Conservation (phyloP, 2,329 filamentous ascomycete genomes). For the Taxawa tesnikishii region DNA sequence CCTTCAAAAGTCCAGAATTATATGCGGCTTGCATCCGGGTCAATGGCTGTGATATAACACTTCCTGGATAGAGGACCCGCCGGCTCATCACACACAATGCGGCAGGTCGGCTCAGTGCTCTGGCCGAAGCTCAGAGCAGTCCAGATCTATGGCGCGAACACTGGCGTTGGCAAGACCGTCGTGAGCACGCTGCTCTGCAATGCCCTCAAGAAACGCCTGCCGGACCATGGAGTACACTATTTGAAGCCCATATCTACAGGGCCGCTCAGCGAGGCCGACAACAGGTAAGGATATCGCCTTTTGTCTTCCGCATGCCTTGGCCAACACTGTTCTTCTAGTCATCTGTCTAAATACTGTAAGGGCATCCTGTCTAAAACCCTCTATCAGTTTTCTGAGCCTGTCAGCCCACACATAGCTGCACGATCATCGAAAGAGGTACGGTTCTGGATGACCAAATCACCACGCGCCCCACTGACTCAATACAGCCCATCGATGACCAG, state of each 20-base stretch:
- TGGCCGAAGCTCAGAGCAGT: conserved; percentile 58
- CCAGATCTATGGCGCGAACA: conserved; percentile 76
- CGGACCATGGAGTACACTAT: conserved; percentile 45
- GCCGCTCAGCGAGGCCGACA: conserved; percentile 55
- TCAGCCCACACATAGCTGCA: conserved; percentile 69
- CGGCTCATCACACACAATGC: no score
- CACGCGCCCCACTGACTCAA: no score
- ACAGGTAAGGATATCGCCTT: conserved; percentile 38
- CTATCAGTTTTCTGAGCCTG: conserved; percentile 59
- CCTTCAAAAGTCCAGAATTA: no score
- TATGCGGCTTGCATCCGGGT: no score
- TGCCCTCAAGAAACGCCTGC: conserved; percentile 38
- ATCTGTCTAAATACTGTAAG: conserved; percentile 48
- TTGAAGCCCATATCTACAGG: conserved; percentile 78
- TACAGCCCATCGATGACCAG: conserved; percentile 6
- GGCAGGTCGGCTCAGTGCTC: conserved; percentile 46
- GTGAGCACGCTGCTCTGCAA: conserved; percentile 61
- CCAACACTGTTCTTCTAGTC: conserved; percentile 33
- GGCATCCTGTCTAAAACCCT: conserved; percentile 48
- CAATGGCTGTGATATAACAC: no score
- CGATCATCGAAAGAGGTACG: conserved; percentile 10
- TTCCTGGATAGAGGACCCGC: no score
- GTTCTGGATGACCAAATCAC: no score
- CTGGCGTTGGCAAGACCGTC: conserved; percentile 75
- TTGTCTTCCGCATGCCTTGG: not conserved